Conservation (phyloP, 2,329 filamentous ascomycete species). For the Xylogone sp. region DNA sequence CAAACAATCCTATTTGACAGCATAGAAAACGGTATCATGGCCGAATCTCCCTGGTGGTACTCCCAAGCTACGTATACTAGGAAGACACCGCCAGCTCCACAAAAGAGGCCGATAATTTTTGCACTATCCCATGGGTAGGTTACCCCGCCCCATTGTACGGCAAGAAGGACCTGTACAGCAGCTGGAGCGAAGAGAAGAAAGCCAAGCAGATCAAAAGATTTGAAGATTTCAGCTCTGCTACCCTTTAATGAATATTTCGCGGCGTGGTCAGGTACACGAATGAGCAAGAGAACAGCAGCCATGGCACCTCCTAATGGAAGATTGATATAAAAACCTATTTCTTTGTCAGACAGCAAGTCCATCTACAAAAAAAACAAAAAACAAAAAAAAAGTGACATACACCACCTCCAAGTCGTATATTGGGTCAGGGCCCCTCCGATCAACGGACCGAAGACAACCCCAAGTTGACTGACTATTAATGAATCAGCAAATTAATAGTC, state of each 20-base stretch:
- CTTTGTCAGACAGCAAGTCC: neutral
- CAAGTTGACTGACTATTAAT: conserved; percentile 14
- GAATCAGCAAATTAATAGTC: neutral
- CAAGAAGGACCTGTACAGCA: conserved; percentile 29
- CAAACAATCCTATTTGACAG: conserved; percentile 18
- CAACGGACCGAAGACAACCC: conserved; percentile 24
- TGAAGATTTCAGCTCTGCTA: conserved; percentile 14
- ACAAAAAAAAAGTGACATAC: too few relatives aligned
- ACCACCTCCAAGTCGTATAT: conserved; percentile 30
- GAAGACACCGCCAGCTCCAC: conserved; percentile 15
- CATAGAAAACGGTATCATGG: conserved; percentile 24
- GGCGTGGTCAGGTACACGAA: conserved; percentile 27
- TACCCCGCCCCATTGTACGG: conserved; percentile 31
- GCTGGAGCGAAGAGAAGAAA: conserved; percentile 29
- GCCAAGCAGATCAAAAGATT: conserved; percentile 27
- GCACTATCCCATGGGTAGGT: conserved; percentile 28
- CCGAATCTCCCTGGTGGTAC: conserved; percentile 20
- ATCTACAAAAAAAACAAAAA: neutral
- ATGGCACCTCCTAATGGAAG: conserved; percentile 35
- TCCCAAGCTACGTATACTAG: conserved; percentile 23
- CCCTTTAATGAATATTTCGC: conserved; percentile 1
- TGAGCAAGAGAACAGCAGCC: conserved; percentile 30
- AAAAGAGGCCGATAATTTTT: conserved; percentile 25
- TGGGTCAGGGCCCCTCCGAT: conserved; percentile 31
- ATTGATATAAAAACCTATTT: conserved; percentile 35